A percentile compares a stretch with the other conserved stretches of the same genome.
Evolutionary conservation across 148 eudicot species (phyloP).

Genomic region (Chenopodium berlandieri): DNA sequence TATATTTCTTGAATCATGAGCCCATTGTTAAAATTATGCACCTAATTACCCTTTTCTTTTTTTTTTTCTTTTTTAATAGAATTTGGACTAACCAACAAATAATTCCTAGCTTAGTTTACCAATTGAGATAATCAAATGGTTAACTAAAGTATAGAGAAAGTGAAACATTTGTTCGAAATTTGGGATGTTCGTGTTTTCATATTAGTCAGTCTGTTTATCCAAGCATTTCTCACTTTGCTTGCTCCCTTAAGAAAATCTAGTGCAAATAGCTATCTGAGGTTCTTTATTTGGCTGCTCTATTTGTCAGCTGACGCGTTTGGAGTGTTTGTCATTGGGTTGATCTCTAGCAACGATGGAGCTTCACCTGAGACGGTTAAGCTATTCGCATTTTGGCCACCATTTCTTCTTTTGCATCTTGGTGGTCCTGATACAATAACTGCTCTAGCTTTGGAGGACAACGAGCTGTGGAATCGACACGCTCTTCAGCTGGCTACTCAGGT

Average conservation of each 20-base stretch:
- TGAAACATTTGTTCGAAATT: not conserved
- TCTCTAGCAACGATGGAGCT: not conserved
- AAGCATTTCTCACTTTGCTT: not conserved
- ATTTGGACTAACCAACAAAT: not conserved
- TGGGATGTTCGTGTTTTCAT: not conserved
- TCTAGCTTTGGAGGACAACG: constrained; percentile 18
- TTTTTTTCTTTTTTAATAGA: no score
- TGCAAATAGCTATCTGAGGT: not conserved
- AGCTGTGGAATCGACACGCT: constrained; percentile 17
- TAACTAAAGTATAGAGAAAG: not conserved
- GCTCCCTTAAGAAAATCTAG: not conserved
- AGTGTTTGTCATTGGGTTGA: not conserved
- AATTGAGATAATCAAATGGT: no score
- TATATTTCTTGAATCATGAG: no score
- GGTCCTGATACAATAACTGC: constrained; percentile 18
- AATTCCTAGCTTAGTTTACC: no score
- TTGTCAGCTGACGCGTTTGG: not conserved
- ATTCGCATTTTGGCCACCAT: constrained; percentile 8
- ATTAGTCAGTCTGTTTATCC: not conserved
- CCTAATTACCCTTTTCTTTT: no score
- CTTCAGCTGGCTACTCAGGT: constrained; percentile 1
- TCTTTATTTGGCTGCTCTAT: not conserved
- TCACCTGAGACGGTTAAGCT: not conserved
- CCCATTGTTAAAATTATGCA: no score
- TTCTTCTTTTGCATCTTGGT: constrained; percentile 13